Evolutionary conservation across 148 eudicot genomes (phyloP).

Genomic region (Simmondsia chinensis): DNA sequence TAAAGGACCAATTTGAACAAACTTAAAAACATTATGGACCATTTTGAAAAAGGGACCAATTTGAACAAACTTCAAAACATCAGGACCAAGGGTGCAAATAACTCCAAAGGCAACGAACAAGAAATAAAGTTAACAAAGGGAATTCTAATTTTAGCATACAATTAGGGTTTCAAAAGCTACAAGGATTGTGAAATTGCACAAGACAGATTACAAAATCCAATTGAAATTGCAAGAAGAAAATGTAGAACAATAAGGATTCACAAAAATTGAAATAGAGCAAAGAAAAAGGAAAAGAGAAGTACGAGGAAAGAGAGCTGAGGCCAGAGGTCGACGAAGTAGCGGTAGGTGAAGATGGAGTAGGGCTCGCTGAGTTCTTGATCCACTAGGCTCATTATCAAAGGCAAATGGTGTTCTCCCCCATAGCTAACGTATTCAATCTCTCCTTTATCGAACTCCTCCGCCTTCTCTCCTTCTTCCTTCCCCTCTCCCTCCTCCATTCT

Average conservation of each 20-base stretch:
- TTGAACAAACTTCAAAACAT: too few relatives aligned
- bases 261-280: not conserved
- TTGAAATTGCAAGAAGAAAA: too few relatives aligned
- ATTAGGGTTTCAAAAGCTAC: not conserved
- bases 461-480: not conserved
- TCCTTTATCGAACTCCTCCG: conserved; percentile 23
- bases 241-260: too few relatives aligned
- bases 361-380: conserved; percentile 94
- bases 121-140: too few relatives aligned
- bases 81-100: too few relatives aligned
- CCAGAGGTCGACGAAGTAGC: conserved; percentile 98
- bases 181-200: too few relatives aligned
- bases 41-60: too few relatives aligned
- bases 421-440: conserved; percentile 79
- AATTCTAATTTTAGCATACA: too few relatives aligned
- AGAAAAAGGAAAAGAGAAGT: conserved; percentile 2
- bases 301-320: conserved; percentile 87
- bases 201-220: too few relatives aligned
- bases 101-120: too few relatives aligned
- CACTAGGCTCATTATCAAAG: conserved; percentile 79
- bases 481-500: not conserved
- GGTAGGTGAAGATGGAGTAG: conserved; percentile 95
- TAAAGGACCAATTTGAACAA: too few relatives aligned
- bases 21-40: too few relatives aligned
- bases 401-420: conserved; percentile 88